These are phyloP conservation scores for Rhodomyrtus psidioides DNA, from an alignment of 441 rosid genomes.

Conservation along the genomic window DNA sequence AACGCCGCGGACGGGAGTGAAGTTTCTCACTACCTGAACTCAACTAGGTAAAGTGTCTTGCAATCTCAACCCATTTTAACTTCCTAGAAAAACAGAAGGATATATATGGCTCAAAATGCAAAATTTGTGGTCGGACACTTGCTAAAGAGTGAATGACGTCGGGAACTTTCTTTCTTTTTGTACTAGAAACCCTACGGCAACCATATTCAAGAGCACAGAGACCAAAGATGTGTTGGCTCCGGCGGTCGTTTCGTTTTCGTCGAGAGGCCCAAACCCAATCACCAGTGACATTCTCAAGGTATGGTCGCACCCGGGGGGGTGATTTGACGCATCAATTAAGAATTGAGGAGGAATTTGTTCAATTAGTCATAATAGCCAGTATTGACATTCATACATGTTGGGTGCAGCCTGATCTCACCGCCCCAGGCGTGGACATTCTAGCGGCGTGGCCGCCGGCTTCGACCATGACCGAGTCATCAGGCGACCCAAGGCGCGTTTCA, in stretches of 20 bases:
- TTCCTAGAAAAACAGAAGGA: not conserved
- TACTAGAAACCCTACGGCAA: constrained; percentile 23
- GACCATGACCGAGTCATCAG: not conserved
- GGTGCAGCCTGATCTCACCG: constrained; percentile 44
- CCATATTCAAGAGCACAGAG: constrained; percentile 19
- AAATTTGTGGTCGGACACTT: not conserved
- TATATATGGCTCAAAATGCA: too few relatives aligned
- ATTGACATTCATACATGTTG: not conserved
- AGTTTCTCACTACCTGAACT: constrained; percentile 18
- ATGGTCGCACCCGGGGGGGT: not conserved
- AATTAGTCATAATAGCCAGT: not conserved
- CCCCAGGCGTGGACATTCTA: constrained; percentile 42
- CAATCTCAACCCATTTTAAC: not conserved
- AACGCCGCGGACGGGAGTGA: constrained; percentile 3
- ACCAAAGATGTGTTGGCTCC: constrained; percentile 22
- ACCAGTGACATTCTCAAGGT: constrained; percentile 34
- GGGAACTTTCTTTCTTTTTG: not conserved
- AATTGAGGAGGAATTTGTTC: not conserved
- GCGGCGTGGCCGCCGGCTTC: constrained; percentile 27
- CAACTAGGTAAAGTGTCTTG: constrained; percentile 14
- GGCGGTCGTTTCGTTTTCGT: constrained; percentile 21
- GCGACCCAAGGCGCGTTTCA: not conserved
- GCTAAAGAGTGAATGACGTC: not conserved
- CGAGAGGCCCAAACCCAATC: constrained; percentile 27
- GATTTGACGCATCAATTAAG: not conserved